Evolutionary conservation across 1,284 basidiomycete species (phyloP).

Genomic region (Megacollybia platyphylla): DNA sequence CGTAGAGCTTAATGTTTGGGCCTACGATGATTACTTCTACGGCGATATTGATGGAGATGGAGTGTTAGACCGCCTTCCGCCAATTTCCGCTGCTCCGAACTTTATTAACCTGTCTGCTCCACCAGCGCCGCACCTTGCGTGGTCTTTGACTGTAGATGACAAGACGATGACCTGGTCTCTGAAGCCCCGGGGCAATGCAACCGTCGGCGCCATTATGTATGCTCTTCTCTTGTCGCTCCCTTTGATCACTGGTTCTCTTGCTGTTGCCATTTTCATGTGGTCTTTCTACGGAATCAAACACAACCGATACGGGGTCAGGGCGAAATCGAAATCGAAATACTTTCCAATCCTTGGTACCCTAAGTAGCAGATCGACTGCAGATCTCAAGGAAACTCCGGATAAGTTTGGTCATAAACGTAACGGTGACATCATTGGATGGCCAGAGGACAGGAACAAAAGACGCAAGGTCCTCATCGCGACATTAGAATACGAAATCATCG

Average conservation of each 20-base stretch:
- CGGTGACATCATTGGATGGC: conserved; percentile 78
- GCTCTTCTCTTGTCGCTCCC: conserved; percentile 73
- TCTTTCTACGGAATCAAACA: conserved; percentile 91
- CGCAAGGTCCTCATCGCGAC: conserved; percentile 85
- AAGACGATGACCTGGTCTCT: conserved; percentile 64
- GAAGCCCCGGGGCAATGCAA: conserved; percentile 69
- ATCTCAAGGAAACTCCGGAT: conserved; percentile 58
- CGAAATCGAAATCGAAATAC: conserved; percentile 57
- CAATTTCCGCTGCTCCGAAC: conserved; percentile 76
- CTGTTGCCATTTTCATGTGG: conserved; percentile 84
- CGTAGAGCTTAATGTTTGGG: conserved; percentile 81
- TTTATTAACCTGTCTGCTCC: conserved; percentile 84
- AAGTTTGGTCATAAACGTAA: conserved; percentile 47
- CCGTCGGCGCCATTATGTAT: conserved; percentile 75
- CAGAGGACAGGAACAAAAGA: conserved; percentile 80
- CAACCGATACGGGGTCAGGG: conserved; percentile 81
- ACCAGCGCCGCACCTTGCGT: conserved; percentile 69
- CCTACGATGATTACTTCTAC: conserved; percentile 82
- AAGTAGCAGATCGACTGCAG: conserved; percentile 52
- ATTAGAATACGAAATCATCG: conserved; percentile 89
- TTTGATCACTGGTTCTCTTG: conserved; percentile 70
- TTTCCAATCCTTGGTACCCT: conserved; percentile 64
- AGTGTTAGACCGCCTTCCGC: conserved; percentile 78
- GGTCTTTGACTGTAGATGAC: conserved; percentile 76
- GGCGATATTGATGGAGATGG: conserved; percentile 82